These are phyloP conservation scores for Coniella lustricola DNA, from an alignment of 2,329 filamentous ascomycete genomes.

Conservation along the genomic window DNA sequence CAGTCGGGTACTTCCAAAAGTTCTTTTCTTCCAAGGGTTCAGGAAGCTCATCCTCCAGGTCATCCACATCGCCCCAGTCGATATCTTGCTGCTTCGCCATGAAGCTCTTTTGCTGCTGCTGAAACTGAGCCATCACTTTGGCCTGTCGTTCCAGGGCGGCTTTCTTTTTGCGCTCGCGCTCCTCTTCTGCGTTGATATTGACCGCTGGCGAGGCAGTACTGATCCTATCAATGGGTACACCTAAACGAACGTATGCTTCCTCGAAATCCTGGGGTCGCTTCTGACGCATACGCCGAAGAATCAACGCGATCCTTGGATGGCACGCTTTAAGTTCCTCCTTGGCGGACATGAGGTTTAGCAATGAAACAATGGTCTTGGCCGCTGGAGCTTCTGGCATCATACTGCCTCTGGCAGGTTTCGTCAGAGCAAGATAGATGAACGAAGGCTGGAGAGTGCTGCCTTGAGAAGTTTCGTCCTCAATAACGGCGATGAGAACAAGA, in stretches of 20 bases:
- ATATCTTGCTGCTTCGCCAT: constrained; percentile 80
- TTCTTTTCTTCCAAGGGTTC: constrained; percentile 60
- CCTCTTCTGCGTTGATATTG: constrained; percentile 57
- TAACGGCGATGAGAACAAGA: constrained; percentile 73
- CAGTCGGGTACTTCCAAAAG: constrained; percentile 83
- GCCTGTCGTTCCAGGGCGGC: constrained; percentile 85
- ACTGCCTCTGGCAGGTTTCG: constrained; percentile 54
- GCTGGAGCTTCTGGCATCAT: constrained; percentile 49
- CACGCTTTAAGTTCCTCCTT: constrained; percentile 75
- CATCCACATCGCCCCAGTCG: constrained; percentile 83
- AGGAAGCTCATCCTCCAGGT: constrained; percentile 58
- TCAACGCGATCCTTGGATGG: constrained; percentile 74
- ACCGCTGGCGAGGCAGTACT: constrained; percentile 76
- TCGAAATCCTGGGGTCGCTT: constrained; percentile 70
- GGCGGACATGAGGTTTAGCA: constrained; percentile 54
- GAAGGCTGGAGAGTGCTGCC: constrained; percentile 49
- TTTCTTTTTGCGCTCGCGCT: constrained; percentile 79
- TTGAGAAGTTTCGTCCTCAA: constrained; percentile 66
- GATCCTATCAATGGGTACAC: constrained; percentile 68
- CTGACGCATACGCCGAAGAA: constrained; percentile 79
- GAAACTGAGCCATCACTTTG: constrained; percentile 94
- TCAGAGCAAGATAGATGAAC: constrained; percentile 67
- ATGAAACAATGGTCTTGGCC: constrained; percentile 55
- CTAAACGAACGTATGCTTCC: constrained; percentile 54
- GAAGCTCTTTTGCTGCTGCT: constrained; percentile 94